Evolutionary conservation across 805 yeast genomes (phyloP), one percentile per base, ranked within the genome.

Genomic region (Komagataella ulmi): DNA sequence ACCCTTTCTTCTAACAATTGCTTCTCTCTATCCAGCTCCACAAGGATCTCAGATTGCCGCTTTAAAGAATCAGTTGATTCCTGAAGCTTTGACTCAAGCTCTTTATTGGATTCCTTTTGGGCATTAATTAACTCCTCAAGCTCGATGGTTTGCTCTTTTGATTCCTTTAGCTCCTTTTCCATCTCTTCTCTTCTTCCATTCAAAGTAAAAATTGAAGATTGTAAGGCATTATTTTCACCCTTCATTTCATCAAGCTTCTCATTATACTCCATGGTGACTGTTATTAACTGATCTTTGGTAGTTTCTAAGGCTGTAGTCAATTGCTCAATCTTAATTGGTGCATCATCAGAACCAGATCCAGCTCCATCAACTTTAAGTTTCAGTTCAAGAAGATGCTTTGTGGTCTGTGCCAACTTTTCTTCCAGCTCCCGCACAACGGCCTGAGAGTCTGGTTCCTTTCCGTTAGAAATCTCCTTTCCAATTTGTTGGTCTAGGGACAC

Each of bases 91-190:
- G 43, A 6, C 0, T 43, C 51, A 8, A 59, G 12, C 8, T 54
- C 49, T 17, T 17, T 36, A 10, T 24, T 21, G 3, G 30, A 7
- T 18, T 23, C 36, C 17, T 49, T 21, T 17, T 36, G 50, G 17
- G 50, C 21, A 23, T 24, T 10, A 2, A 69, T 54, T 24, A 63
- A 62, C 0, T 52, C 49, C 44, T 64, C 59, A 47, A 67, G 60
- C 7, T 57, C 58, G 5, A 59, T 60, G 47, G 61, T 66, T 12
- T 61, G 62, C 6, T 54, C 54, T 18, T 59, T 51, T 14, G 60
- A 18, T n/a, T 54, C 53, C 2, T 46, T 24, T 19, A 55, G 48
- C 21, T 55, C 52, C 7, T 47, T 48, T 55, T 58, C 63, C 51
- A 61, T 49, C 14, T 53, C 57, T 54, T 58, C 65, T 51, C 40